phyloP scores from a whole-genome alignment of 2,329 filamentous ascomycete species.

The Fonsecaea erecta region DNA sequence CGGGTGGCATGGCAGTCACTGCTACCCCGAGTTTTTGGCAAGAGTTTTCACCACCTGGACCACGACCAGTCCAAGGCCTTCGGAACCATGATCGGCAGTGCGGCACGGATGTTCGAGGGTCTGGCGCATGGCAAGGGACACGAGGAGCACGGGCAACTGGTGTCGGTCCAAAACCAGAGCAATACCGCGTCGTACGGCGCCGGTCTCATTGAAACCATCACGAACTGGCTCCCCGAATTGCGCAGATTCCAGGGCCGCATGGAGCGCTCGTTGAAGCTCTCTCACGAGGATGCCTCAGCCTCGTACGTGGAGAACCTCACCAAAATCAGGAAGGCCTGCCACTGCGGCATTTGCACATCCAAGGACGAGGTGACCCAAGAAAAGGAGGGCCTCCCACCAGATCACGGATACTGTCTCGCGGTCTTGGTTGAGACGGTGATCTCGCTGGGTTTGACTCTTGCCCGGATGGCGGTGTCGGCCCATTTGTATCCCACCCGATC shows the following conservation, averaged over 20 bases:
- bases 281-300: slow-evolving; percentile 29
- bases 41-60: slow-evolving; percentile 34
- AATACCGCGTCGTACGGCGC: slow-evolving; percentile 31
- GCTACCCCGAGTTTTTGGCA: slow-evolving; percentile 35
- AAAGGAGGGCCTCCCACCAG: slow-evolving; percentile 28
- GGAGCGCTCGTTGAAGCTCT: slow-evolving; percentile 33
- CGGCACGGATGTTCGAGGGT: slow-evolving; percentile 33
- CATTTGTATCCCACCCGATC: slow-evolving; percentile 32
- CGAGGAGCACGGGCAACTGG: slow-evolving; percentile 29
- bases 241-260: slow-evolving; percentile 33
- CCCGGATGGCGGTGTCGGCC: slow-evolving; percentile 33
- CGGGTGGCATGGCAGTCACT: slow-evolving; percentile 34
- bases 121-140: slow-evolving; percentile 30
- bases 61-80: slow-evolving; percentile 32
- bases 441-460: slow-evolving; percentile 34
- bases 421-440: slow-evolving; percentile 35
- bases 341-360: slow-evolving; percentile 32
- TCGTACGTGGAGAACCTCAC: slow-evolving; percentile 29
- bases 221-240: slow-evolving; percentile 33
- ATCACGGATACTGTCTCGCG: slow-evolving; percentile 35
- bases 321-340: slow-evolving; percentile 29
- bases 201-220: slow-evolving; percentile 33
- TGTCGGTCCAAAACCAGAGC: slow-evolving; percentile 30
- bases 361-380: slow-evolving; percentile 26
- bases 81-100: slow-evolving; percentile 33